A percentile compares a stretch with the other conserved stretches of the same genome.
Evolutionary conservation across 768 basidiomycete species (phyloP).

Genomic region (Fistulinella prunicolor): DNA sequence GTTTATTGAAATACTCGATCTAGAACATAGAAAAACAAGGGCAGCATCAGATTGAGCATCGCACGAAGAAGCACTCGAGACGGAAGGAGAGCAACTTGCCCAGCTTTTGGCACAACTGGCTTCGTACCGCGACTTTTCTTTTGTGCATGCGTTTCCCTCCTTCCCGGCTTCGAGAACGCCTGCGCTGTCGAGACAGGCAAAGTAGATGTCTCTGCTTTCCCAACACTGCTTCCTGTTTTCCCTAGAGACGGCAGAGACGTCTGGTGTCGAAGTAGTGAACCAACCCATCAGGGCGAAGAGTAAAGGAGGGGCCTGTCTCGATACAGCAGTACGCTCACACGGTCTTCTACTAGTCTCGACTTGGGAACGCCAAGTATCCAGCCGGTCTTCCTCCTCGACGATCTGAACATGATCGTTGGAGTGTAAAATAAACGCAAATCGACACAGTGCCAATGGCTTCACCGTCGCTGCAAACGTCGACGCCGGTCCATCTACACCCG

Average conservation of each 20-base stretch:
- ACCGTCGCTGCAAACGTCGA: slow-evolving; percentile 35
- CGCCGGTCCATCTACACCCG: slow-evolving; percentile 70
- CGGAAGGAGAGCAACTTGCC: slow-evolving; percentile 50
- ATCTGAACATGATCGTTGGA: slow-evolving; percentile 7
- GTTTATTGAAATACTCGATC: slow-evolving; percentile 95
- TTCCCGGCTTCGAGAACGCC: slow-evolving; percentile 74
- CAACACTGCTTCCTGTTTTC: slow-evolving; percentile 81
- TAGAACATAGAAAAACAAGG: too few species aligned
- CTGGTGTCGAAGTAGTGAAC: slow-evolving; percentile 38
- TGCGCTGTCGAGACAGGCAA: slow-evolving; percentile 71
- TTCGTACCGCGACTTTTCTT: slow-evolving; percentile 60
- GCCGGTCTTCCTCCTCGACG: too few species aligned
- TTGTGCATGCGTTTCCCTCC: slow-evolving; percentile 56
- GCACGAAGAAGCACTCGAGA: not conserved
- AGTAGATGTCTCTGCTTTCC: slow-evolving; percentile 82
- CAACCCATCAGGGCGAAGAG: slow-evolving; percentile 28
- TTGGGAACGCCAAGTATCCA: too few species aligned
- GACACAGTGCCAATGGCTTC: too few species aligned
- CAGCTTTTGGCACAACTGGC: slow-evolving; percentile 83
- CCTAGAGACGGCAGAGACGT: slow-evolving; percentile 45
- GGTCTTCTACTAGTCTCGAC: too few species aligned
- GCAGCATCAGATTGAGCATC: too few species aligned
- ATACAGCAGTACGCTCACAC: slow-evolving; percentile 15
- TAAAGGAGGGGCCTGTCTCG: too few species aligned
- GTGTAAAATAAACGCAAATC: too few species aligned